Base-by-base conservation (phyloP, 2,329 filamentous ascomycete species). In the Botryosphaeria dothidea region DNA sequence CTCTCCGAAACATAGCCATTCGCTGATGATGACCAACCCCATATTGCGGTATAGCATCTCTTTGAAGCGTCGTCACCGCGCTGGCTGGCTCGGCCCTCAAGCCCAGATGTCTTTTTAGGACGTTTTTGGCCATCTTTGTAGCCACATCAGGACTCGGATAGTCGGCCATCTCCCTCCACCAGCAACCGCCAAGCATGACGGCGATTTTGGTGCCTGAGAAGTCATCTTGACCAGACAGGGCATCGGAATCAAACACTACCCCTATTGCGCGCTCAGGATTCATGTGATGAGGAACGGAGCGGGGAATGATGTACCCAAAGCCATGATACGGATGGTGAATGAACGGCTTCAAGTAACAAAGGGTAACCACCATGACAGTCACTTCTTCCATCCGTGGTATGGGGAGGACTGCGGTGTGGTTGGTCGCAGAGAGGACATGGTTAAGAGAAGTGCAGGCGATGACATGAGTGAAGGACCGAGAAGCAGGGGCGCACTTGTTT, bases 171-270 rank as follows among this genome's bases (percentile, higher is more conserved):
- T 23, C 81, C 84, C 88, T 65, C 92, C 92, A 98, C 85, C 92
- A 92, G 79, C 97, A 93, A 1, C 95, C 95, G 66, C 95, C 95
- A 65, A 99, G 82, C 88, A 99, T 96, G 70, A 98, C 91, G 15
- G 93, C 97, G 62, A 98, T 79, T 76, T 96, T 97, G 17, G 92
- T 96, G 23, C 92, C 92, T 0, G 76, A 73, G 0, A 77, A 82
- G 2, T 78, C 82, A 72, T 90, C 86, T 70, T 86, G 83, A n/a
- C 84, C 84, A 49, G 77, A 72, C 15, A 82, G 79, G 21, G 85
- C 85, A 68, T 92, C 88, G 1, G 89, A 92, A 77, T 97, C 93
- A 77, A 98, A 98, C 66, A 98, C 90, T 57, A 98, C 93, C 67
- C 95, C 95, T 6, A 99, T 87, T 0, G 90, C 91, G 67, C 88